phyloP scores from a whole-genome alignment of 2,329 filamentous ascomycete species.

The Colletotrichum sp. region DNA sequence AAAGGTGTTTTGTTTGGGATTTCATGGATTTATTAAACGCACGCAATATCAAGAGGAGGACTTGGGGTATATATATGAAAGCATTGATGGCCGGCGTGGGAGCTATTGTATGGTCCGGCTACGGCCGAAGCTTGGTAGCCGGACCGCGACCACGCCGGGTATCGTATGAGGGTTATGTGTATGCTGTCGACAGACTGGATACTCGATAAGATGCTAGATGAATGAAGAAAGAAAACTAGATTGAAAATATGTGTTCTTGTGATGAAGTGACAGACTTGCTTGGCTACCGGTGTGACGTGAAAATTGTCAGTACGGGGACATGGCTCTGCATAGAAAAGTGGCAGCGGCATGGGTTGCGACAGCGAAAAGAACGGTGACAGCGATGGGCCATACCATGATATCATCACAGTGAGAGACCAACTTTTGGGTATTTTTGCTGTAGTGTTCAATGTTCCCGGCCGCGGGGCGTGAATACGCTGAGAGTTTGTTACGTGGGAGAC shows the following conservation, averaged over 20 bases:
- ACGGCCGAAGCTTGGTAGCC: slow-evolving; percentile 1
- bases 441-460: neutral
- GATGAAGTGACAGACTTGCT: too few relatives aligned
- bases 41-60: slow-evolving; percentile 13
- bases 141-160: neutral
- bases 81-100: neutral
- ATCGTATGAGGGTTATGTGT: neutral
- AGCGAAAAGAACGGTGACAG: rapidly evolving
- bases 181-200: neutral
- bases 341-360: neutral
- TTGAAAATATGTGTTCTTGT: neutral
- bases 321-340: neutral
- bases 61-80: neutral
- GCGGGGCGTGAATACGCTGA: neutral
- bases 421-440: rapidly evolving
- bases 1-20: slow-evolving; percentile 2
- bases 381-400: rapidly evolving
- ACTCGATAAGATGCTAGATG: neutral
- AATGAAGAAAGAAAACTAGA: neutral
- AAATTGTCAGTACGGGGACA: rapidly evolving
- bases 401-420: rapidly evolving
- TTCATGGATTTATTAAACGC: neutral
- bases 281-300: neutral
- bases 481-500: rapidly evolving
- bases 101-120: neutral